phyloP scores from a whole-genome alignment of 257 asterid species.

The Gentiana straminea region DNA sequence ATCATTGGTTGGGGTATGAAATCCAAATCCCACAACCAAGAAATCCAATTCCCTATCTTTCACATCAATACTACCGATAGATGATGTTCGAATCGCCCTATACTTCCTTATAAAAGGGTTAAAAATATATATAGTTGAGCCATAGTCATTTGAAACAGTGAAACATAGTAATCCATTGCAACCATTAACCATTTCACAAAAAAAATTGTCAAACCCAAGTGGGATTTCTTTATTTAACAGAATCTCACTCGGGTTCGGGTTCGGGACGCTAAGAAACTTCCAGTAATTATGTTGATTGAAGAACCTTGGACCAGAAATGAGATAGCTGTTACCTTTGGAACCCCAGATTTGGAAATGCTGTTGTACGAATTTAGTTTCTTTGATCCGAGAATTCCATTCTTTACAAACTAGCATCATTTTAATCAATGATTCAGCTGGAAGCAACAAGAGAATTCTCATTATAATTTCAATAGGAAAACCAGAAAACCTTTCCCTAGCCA shows the following conservation, averaged over 20 bases:
- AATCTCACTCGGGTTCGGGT: not conserved
- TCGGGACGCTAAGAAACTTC: not conserved
- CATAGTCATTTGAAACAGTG: not conserved
- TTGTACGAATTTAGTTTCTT: conserved; percentile 1
- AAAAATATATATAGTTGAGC: conserved; percentile 2
- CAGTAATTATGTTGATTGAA: not conserved
- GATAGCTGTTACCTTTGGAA: conserved; percentile 6
- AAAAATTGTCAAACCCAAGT: not conserved
- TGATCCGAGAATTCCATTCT: conserved; percentile 5
- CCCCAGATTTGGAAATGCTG: not conserved
- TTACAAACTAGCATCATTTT: conserved; percentile 1
- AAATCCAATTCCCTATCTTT: not conserved
- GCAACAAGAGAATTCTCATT: not conserved
- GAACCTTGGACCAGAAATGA: not conserved
- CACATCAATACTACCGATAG: not conserved
- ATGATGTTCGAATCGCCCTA: not conserved
- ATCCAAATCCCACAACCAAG: conserved; percentile 10
- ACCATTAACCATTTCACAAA: conserved; percentile 1
- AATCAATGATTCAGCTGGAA: conserved; percentile 7
- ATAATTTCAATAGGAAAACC: conserved; percentile 9
- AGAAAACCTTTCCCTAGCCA: not conserved
- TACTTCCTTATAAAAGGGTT: conserved; percentile 13
- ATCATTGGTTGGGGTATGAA: conserved; percentile 1
- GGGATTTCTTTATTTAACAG: not conserved
- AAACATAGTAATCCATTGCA: conserved; percentile 15